These are phyloP conservation scores for Fusarium brachygibbosum DNA, from an alignment of 2,329 filamentous ascomycete species.

Conservation along the genomic window DNA sequence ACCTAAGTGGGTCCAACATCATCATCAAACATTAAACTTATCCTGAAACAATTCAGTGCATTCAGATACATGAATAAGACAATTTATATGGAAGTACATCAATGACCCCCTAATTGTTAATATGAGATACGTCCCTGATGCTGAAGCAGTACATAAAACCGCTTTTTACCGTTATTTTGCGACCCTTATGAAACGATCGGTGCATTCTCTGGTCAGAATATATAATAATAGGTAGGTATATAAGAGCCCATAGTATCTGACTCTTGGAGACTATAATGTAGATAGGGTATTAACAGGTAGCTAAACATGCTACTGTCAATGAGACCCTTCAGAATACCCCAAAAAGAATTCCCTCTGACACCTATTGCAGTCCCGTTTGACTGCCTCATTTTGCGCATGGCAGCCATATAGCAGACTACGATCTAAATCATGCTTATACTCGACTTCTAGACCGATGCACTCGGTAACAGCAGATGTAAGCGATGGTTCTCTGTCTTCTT, in stretches of 20 bases:
- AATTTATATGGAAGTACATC: background rate
- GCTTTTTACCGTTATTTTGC: background rate
- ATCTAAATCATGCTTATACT: background rate
- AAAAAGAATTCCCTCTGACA: background rate
- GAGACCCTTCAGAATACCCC: too few relatives aligned
- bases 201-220: background rate
- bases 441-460: background rate
- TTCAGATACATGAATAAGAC: constrained; percentile 1
- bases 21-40: constrained; percentile 1
- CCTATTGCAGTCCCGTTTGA: background rate
- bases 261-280: background rate
- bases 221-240: background rate
- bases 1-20: background rate
- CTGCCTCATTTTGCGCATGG: background rate
- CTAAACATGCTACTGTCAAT: background rate
- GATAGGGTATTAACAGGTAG: too few relatives aligned
- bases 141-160: background rate
- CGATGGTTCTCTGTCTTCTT: too few relatives aligned
- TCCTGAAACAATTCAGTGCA: constrained; percentile 4
- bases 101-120: background rate
- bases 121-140: background rate
- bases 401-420: background rate
- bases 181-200: background rate
- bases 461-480: too few relatives aligned
- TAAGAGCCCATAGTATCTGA: background rate